Percentiles rank a stretch among this genome's conserved stretches.
Conservation (phyloP, 2,329 filamentous ascomycete species). For the Sclerotinia borealis region DNA sequence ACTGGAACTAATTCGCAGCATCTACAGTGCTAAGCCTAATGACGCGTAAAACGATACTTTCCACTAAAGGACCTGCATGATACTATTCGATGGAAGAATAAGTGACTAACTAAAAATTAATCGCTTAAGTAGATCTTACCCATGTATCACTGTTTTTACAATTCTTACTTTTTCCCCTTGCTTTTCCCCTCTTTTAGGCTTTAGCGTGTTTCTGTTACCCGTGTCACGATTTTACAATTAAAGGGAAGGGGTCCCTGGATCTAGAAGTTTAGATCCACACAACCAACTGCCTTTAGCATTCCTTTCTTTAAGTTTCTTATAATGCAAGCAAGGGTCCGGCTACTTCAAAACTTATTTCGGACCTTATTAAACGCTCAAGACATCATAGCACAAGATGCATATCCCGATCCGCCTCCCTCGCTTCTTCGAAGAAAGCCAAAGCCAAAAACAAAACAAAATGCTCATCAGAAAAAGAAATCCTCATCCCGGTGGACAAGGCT, state of each 20-base stretch:
- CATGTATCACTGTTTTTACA: background rate
- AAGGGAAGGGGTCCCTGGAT: constrained; percentile 4
- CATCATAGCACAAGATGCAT: constrained; percentile 2
- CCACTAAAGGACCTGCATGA: background rate
- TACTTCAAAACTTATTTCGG: background rate
- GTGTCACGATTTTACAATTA: constrained; percentile 7
- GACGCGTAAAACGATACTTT: constrained; percentile 6
- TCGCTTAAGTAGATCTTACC: background rate
- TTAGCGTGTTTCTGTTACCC: constrained; percentile 6
- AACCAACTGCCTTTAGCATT: too few species aligned
- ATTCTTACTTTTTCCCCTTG: background rate
- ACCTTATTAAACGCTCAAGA: background rate
- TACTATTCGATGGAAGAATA: background rate
- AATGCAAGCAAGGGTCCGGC: background rate
- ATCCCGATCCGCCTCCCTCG: background rate
- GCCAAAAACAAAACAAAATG: background rate
- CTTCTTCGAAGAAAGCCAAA: background rate
- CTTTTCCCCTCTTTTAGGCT: constrained; percentile 5
- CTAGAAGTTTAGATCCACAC: background rate
- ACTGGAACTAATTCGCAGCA: background rate
- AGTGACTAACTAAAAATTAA: background rate
- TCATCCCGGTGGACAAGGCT: constrained; percentile 11
- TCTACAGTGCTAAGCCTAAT: constrained; percentile 6
- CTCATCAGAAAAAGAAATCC: background rate
- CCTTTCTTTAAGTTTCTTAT: too few species aligned